Evolutionary conservation across 768 basidiomycete genomes (phyloP), one percentile per base, ranked within the genome.

Genomic region (Amanita pallidorosea): DNA sequence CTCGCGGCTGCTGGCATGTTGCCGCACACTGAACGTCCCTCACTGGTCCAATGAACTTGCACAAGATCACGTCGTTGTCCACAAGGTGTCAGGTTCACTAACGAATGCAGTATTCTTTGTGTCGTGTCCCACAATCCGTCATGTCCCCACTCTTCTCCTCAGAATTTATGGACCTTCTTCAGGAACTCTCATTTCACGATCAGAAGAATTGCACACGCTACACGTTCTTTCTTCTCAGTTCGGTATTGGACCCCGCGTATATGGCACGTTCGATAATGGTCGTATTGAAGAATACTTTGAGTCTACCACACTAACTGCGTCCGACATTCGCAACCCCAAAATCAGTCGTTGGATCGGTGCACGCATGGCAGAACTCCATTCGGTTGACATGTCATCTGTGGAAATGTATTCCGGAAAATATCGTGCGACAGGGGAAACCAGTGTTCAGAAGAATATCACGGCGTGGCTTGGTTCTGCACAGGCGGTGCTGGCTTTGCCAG

Each of bases 101-200:
- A 99, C 95, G 37, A 99, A 99, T 65, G 86, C 89, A 50, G 92
- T 99, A 50, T 98, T 90, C 70, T 99, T 98, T 68, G 85, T 97
- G 49, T 89, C 93, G 8, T 91, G 81, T 61, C 72, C 79, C 34
- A 62, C 70, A 29, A 63, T 65, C 17, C 70, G 67, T 49, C 69
- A 64, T 50, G 65, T 69, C 47, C 75, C 70, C 56, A 94, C 88
- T 1, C 65, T 97, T 23, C 75, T 99, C 8, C 79, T 98, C 53
- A 85, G 96, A 54, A 79, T 99, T 51, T 99, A 97, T 63, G 96
- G 96, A 7, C 72, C 88, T 5, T 89, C 89, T 44, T 90, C 93
- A 5, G 80, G 80, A 25, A 72, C 79, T 11, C 80, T 99, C 60
- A 92, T 99, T 61, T 91, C 88, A 52, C 88, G 95, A 31, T 75